These are phyloP conservation scores for Epichloe gansuensis DNA, from an alignment of 2,329 filamentous ascomycete genomes.

Conservation along the genomic window DNA sequence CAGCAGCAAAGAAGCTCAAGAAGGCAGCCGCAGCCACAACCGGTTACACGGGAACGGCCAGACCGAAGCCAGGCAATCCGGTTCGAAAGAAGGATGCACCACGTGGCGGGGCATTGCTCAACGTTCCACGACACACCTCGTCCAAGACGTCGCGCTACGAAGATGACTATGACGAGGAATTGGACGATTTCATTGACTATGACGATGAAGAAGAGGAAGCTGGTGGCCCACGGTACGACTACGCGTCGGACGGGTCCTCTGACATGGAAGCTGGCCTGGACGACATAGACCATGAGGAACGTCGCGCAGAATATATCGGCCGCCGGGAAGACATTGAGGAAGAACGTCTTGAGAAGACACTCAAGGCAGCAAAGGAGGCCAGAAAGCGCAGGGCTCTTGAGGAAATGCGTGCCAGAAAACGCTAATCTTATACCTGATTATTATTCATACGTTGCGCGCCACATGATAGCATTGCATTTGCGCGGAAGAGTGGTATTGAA, in stretches of 20 bases:
- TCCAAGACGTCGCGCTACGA: conserved; percentile 29
- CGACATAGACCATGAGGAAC: conserved; percentile 62
- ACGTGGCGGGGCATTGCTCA: conserved; percentile 29
- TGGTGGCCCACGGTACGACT: conserved; percentile 33
- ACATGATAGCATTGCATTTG: not conserved
- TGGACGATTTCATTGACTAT: conserved; percentile 50
- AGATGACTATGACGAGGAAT: conserved; percentile 49
- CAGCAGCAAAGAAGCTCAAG: conserved; percentile 44
- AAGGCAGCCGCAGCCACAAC: conserved; percentile 50
- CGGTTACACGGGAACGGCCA: conserved; percentile 52
- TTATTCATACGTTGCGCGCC: not conserved
- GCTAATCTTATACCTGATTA: conserved; percentile 6
- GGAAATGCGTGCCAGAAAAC: conserved; percentile 19
- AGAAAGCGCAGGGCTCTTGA: conserved; percentile 31
- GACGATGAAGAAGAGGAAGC: conserved; percentile 41
- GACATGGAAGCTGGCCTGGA: conserved; percentile 69
- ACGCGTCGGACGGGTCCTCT: conserved; percentile 53
- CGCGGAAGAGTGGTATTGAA: not conserved
- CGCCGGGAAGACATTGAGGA: conserved; percentile 55
- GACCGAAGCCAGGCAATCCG: conserved; percentile 33
- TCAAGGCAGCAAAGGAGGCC: conserved; percentile 51
- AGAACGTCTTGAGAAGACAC: conserved; percentile 45
- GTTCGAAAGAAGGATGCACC: conserved; percentile 21
- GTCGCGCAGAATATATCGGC: conserved; percentile 45
- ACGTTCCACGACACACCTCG: conserved; percentile 17